Evolutionary conservation across 352 stramenopile species (phyloP).

Genomic region (Globisporangium lucens): DNA sequence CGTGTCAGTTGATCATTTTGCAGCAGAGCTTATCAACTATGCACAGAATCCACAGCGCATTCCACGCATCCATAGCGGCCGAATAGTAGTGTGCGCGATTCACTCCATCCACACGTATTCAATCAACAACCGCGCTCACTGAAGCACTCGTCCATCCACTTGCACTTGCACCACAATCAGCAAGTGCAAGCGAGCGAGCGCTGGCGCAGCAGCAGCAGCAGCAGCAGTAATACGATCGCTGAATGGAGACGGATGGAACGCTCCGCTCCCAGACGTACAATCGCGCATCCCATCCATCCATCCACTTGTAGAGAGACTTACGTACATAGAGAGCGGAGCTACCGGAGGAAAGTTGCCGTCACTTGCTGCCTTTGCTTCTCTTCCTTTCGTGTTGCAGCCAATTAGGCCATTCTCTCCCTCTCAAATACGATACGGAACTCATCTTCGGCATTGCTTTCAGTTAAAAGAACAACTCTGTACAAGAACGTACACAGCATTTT

Average conservation of each 20-base stretch:
- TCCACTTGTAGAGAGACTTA: neutral
- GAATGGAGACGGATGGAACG: neutral
- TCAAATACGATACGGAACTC: neutral
- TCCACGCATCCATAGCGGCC: neutral
- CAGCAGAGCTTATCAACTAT: neutral
- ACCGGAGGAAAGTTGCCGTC: neutral
- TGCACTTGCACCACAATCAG: neutral
- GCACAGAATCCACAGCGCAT: neutral
- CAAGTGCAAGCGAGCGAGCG: neutral
- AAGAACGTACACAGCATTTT: neutral
- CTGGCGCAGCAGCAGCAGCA: neutral
- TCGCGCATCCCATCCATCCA: neutral
- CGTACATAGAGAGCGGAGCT: neutral
- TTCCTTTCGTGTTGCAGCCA: neutral
- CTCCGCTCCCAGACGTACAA: neutral
- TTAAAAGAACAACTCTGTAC: neutral
- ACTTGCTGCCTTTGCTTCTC: neutral
- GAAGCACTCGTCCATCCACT: neutral
- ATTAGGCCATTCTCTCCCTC: neutral
- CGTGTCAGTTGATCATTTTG: neutral
- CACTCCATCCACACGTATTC: neutral
- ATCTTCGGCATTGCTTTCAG: no score
- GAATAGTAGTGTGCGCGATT: neutral
- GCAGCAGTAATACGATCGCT: neutral
- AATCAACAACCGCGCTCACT: neutral